A percentile compares a stretch with the other conserved stretches of the same genome.
Evolutionary conservation across 2,329 filamentous ascomycete species (phyloP).

Genomic region (Setomelanomma holmii): DNA sequence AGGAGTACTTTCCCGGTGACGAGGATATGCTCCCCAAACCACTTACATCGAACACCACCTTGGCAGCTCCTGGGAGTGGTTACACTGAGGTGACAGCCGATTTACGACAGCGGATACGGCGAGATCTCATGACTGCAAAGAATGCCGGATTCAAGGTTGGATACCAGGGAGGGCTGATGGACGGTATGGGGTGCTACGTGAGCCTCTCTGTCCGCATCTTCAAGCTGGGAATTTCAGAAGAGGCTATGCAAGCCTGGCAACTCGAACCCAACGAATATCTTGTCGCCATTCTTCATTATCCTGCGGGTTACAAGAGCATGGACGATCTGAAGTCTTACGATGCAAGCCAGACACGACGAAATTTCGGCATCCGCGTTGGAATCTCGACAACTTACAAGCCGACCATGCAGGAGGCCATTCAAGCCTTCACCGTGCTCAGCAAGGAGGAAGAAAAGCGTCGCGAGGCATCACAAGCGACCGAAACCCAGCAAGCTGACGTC

Average conservation of each 20-base stretch:
- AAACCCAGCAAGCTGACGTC: conserved; percentile 19
- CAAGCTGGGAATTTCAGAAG: conserved; percentile 75
- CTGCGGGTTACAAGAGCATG: conserved; percentile 66
- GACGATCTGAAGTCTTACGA: conserved; percentile 59
- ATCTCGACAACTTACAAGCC: conserved; percentile 78
- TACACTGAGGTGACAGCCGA: conserved; percentile 30
- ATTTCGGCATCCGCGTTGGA: conserved; percentile 70
- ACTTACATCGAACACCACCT: conserved; percentile 7
- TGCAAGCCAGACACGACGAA: conserved; percentile 40
- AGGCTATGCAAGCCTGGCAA: conserved; percentile 80
- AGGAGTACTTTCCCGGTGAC: conserved; percentile 48
- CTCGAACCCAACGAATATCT: conserved; percentile 72
- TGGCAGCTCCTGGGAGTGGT: conserved; percentile 1
- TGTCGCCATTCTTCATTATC: conserved; percentile 73
- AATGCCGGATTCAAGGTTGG: conserved; percentile 74
- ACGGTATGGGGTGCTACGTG: conserved; percentile 60
- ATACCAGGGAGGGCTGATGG: conserved; percentile 61
- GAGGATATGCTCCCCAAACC: conserved; percentile 48
- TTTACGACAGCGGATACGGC: conserved; percentile 55
- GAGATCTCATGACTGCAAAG: conserved; percentile 68
- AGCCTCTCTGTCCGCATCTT: conserved; percentile 73
- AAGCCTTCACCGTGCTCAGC: conserved; percentile 57
- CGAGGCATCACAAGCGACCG: conserved; percentile 25
- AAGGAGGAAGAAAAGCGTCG: conserved; percentile 40
- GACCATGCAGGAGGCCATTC: conserved; percentile 60